Evolutionary conservation across 352 stramenopile genomes (phyloP).

Genomic region (Pythium guiyangense): DNA sequence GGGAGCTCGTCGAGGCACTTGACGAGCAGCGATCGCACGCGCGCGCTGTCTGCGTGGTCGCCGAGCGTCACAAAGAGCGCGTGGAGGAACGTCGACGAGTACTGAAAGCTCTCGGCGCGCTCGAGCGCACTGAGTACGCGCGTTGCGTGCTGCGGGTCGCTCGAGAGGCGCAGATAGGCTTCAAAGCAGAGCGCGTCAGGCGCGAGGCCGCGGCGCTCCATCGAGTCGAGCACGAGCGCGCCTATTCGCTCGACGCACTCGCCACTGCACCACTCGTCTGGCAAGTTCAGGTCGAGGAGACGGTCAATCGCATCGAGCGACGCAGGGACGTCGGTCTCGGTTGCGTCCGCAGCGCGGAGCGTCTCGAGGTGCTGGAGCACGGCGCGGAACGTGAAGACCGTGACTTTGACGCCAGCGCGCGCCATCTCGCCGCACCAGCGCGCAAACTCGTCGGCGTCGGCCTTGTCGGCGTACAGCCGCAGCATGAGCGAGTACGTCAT

Average conservation of each 20-base stretch:
- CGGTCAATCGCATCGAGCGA: conserved; percentile 24
- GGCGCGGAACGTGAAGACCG: conserved; percentile 49
- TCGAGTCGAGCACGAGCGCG: conserved; percentile 25
- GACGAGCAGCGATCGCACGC: conserved; percentile 41
- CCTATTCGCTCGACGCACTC: conserved; percentile 19
- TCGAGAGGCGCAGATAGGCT: conserved; percentile 37
- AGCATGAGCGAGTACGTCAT: conserved; percentile 79
- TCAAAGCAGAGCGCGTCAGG: conserved; percentile 41
- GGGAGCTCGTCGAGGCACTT: conserved; percentile 34
- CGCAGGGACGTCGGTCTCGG: conserved; percentile 2
- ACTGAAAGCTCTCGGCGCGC: conserved; percentile 18
- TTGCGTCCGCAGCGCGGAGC: conserved; percentile 15
- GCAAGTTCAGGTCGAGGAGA: conserved; percentile 21
- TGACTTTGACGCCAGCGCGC: conserved; percentile 29
- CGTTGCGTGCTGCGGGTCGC: conserved; percentile 24
- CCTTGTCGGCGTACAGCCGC: conserved; percentile 42
- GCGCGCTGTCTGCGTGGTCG: conserved; percentile 23
- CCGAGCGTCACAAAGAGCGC: conserved; percentile 40
- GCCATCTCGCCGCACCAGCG: conserved; percentile 50
- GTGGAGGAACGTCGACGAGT: conserved; percentile 47
- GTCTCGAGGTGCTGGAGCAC: conserved; percentile 41
- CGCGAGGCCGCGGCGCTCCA: conserved; percentile 21
- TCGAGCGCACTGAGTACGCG: conserved; percentile 37
- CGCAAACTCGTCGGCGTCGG: conserved; percentile 42
- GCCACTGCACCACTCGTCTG: not conserved